These are phyloP conservation scores for Fusarium napiforme DNA, from an alignment of 2,329 filamentous ascomycete species.

Conservation along the genomic window DNA sequence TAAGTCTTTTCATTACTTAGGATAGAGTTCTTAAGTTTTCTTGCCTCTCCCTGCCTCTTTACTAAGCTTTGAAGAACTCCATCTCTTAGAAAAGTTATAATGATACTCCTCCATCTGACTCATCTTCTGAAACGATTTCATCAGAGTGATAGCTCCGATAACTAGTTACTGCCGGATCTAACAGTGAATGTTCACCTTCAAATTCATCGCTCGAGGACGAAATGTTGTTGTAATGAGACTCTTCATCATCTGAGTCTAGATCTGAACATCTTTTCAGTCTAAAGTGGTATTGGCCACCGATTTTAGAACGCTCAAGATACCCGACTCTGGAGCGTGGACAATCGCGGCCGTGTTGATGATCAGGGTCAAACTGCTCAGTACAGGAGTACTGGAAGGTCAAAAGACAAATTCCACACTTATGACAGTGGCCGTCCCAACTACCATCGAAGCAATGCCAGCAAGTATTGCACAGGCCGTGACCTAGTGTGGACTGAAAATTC, in stretches of 20 bases:
- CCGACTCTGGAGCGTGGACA: background rate
- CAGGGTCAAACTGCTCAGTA: accelerated
- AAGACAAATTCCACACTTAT: background rate
- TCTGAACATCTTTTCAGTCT: background rate
- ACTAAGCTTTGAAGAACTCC: accelerated
- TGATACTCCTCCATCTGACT: background rate
- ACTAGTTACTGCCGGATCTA: accelerated
- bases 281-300: too few species aligned
- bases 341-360: accelerated
- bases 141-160: accelerated
- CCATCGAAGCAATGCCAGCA: too few species aligned
- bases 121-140: background rate
- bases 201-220: background rate
- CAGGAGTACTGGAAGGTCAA: accelerated
- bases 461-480: too few species aligned
- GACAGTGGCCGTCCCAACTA: accelerated
- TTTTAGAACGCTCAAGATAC: background rate
- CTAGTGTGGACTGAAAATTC: accelerated
- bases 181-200: accelerated
- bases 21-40: too few species aligned
- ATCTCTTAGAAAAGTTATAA: background rate
- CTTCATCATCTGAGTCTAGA: accelerated
- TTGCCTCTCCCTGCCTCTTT: too few species aligned
- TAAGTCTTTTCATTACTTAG: background rate
- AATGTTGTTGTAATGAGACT: accelerated